Percentiles rank a stretch among this genome's conserved stretches.
phyloP scores from a whole-genome alignment of 257 asterid genomes.

The Solanum pimpinellifolium region DNA sequence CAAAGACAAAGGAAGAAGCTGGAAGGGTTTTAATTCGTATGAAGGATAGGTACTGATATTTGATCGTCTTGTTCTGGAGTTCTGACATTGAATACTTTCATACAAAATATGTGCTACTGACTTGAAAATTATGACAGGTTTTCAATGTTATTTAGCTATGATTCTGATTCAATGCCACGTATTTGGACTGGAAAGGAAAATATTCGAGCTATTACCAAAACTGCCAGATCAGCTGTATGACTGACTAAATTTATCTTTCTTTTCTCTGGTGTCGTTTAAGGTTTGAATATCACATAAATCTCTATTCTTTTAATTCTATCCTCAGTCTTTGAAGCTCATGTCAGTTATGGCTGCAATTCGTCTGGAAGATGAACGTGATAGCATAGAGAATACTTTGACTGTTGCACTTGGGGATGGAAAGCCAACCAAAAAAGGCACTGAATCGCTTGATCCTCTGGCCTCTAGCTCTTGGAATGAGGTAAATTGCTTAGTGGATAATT shows the following conservation, averaged over 20 bases:
- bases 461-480: slow-evolving; percentile 91
- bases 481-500: not conserved
- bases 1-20: slow-evolving; percentile 89
- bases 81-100: not conserved
- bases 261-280: not conserved
- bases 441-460: slow-evolving; percentile 64
- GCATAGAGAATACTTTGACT: slow-evolving; percentile 47
- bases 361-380: slow-evolving; percentile 65
- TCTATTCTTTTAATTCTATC: slow-evolving; percentile 1
- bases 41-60: slow-evolving; percentile 65
- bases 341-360: slow-evolving; percentile 84
- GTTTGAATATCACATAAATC: not conserved
- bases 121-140: slow-evolving; percentile 30
- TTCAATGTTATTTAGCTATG: slow-evolving; percentile 55
- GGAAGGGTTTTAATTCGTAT: slow-evolving; percentile 83
- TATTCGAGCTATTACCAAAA: slow-evolving; percentile 62
- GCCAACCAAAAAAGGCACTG: slow-evolving; percentile 39
- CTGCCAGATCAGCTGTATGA: slow-evolving; percentile 71
- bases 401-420: slow-evolving; percentile 65
- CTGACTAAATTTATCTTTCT: not conserved
- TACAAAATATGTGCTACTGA: slow-evolving; percentile 2
- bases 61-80: not conserved
- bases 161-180: slow-evolving; percentile 78
- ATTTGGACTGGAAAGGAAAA: slow-evolving; percentile 84
- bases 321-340: slow-evolving; percentile 70